Evolutionary conservation across 1,284 basidiomycete species (phyloP), one percentile per base, ranked within the genome.

Genomic region (Microbotryum silenes-acaulis): DNA sequence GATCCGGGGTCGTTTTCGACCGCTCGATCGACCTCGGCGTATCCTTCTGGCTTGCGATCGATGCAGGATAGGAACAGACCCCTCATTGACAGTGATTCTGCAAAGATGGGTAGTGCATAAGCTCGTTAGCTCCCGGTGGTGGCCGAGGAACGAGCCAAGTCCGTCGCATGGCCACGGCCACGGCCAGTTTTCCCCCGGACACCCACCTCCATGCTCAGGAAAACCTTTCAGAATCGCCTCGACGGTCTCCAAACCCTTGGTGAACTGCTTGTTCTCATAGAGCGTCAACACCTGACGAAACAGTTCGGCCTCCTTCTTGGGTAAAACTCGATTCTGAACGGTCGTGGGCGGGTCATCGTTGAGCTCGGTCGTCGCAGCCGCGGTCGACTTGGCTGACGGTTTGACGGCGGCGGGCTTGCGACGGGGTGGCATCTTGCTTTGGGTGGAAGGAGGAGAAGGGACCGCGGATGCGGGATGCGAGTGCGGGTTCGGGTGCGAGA

Each of bases 201-300:
- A 69, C 81, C 59, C 74, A 91, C 91, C 91, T 71, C 92, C 96
- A 83, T 97, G 92, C 59, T 96, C 87, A 0, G 96, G 92, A 72
- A 86, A 85, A 80, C 94, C 96, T 79, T 91, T 94, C 75, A 99
- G 83, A 74, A 98, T 93, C 71, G 85, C 82, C 76, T 98, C 93
- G 2, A 91, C 91, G 10, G 88, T 85, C 77, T 97, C 97, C 71
- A 91, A 80, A 46, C 87, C 93, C 72, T 90, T 89, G 73, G 91
- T 88, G 76, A 93, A 85, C 75, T 91, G 87, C 73, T 89, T 85
- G 27, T 85, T 82, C 77, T 99, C 94, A 77, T 98, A 98, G 47
- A 77, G 74, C 76, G 78, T 62, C 20, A 98, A 79, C 51, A 97
- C 79, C 71, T 92, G 88, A 70, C 87, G 86, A 82, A 97, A 97